Evolutionary conservation across 164 flowering plant genomes (phyloP).

Genomic region (Pachysandra terminalis): DNA sequence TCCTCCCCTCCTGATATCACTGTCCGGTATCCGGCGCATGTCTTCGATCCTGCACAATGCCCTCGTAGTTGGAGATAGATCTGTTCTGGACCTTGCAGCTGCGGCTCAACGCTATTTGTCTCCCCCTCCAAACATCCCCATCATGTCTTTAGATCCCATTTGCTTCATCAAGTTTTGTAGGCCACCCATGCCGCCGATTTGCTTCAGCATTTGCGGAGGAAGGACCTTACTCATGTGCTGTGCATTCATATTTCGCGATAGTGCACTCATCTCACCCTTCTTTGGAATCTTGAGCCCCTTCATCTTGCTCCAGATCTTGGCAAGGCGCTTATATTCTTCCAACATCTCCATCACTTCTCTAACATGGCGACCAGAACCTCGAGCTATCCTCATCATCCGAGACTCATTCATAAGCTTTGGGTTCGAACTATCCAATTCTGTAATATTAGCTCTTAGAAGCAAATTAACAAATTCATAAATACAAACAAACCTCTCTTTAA

Average conservation of each 20-base stretch:
- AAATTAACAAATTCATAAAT: background rate
- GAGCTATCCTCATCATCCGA: slow-evolving; percentile 78
- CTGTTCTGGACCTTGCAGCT: background rate
- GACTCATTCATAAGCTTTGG: slow-evolving; percentile 89
- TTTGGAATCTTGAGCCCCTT: slow-evolving; percentile 95
- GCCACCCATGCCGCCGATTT: slow-evolving; percentile 97
- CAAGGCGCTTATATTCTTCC: slow-evolving; percentile 95
- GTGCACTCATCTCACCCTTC: slow-evolving; percentile 94
- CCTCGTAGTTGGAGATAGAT: background rate
- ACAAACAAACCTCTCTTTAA: background rate
- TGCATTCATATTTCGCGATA: slow-evolving; percentile 91
- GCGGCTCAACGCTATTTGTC: slow-evolving; percentile 31
- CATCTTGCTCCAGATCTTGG: slow-evolving; percentile 96
- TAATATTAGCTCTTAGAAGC: slow-evolving; percentile 6
- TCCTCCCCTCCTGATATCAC: background rate
- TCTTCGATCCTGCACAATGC: slow-evolving; percentile 1
- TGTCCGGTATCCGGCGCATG: background rate
- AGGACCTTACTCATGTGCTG: slow-evolving; percentile 95
- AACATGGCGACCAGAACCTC: slow-evolving; percentile 78
- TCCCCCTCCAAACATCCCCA: slow-evolving; percentile 81
- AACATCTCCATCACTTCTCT: slow-evolving; percentile 87
- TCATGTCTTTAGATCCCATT: slow-evolving; percentile 90
- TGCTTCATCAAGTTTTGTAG: slow-evolving; percentile 95
- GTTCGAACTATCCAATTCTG: slow-evolving; percentile 95
- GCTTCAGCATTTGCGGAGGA: slow-evolving; percentile 92